phyloP scores from a whole-genome alignment of 2,329 filamentous ascomycete species.

The Fusarium acutatum region DNA sequence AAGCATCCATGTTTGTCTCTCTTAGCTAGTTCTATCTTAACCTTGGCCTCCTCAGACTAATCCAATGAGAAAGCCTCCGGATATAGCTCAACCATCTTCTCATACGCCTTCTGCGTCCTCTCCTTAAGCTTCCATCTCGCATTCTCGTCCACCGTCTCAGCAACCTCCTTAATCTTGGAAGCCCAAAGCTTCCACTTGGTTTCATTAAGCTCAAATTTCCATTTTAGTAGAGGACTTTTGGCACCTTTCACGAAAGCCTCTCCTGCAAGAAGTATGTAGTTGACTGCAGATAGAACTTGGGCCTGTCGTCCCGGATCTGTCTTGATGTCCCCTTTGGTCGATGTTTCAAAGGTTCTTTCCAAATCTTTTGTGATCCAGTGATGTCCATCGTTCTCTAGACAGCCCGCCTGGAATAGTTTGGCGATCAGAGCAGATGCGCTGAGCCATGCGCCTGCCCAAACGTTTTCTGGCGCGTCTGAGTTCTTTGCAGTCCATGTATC shows the following conservation, averaged over 20 bases:
- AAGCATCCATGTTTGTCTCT: too few species aligned
- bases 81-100: conserved; percentile 15
- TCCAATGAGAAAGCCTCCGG: not conserved
- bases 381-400: not conserved
- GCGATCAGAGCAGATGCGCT: not conserved
- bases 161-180: not conserved
- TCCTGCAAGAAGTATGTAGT: conserved; percentile 5
- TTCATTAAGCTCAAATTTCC: not conserved
- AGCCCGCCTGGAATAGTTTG: not conserved
- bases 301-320: not conserved
- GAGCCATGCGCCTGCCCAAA: not conserved
- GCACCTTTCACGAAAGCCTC: not conserved
- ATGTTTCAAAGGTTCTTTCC: not conserved
- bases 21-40: too few species aligned
- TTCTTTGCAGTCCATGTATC: not conserved
- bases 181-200: conserved; percentile 10
- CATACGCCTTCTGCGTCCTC: not conserved
- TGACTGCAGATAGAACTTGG: not conserved
- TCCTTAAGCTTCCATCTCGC: not conserved
- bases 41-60: too few species aligned
- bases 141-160: not conserved
- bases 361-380: not conserved
- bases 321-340: not conserved
- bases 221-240: not conserved
- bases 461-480: not conserved